Conservation (phyloP, 495 filamentous ascomycete species). For the Penicillium bialowiezense region DNA sequence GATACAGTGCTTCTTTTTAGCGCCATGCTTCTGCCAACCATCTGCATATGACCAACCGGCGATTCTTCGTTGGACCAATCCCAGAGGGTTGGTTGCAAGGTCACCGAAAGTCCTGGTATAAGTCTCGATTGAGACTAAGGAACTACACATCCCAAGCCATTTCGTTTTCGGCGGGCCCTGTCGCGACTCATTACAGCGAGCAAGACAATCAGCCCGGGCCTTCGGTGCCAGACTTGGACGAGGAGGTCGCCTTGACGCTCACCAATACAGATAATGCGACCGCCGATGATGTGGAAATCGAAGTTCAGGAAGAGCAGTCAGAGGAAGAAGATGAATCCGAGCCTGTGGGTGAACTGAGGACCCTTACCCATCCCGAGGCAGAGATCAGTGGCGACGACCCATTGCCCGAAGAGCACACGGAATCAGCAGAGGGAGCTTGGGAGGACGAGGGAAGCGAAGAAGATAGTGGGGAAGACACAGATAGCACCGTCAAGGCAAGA, state of each 20-base stretch:
- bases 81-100: conserved; percentile 66
- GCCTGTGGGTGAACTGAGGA: conserved; percentile 17
- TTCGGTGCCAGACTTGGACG: conserved; percentile 23
- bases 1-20: conserved; percentile 27
- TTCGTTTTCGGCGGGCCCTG: conserved; percentile 51
- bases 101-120: conserved; percentile 64
- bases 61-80: conserved; percentile 68
- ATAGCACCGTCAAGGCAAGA: conserved; percentile 8
- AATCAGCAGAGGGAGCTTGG: not conserved
- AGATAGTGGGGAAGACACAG: conserved; percentile 15
- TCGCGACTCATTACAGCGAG: conserved; percentile 37
- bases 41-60: conserved; percentile 58
- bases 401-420: conserved; percentile 9
- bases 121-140: conserved; percentile 46
- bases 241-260: conserved; percentile 21
- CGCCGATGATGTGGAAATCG: not conserved
- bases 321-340: conserved; percentile 19
- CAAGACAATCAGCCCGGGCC: conserved; percentile 39
- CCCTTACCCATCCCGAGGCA: conserved; percentile 13
- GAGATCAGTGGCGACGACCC: conserved; percentile 6
- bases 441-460: conserved; percentile 2
- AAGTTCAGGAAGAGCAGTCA: not conserved
- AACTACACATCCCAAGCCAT: conserved; percentile 57
- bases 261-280: conserved; percentile 14
- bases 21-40: conserved; percentile 62